Base-by-base conservation (phyloP, 2,329 filamentous ascomycete genomes). In the Penicillium sp. region DNA sequence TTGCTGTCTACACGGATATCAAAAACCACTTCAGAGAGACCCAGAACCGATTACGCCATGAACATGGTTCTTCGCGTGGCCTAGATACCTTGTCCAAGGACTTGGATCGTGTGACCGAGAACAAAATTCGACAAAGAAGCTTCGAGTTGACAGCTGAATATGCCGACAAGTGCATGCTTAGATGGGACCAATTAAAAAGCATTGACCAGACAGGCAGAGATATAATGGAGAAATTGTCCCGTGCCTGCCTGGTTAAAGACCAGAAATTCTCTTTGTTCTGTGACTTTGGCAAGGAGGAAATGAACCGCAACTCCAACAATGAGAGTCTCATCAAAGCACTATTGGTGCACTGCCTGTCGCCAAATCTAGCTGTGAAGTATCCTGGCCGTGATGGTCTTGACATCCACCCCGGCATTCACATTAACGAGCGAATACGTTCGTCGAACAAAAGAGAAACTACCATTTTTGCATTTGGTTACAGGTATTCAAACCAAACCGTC, bases 301-400 rank as follows among this genome's bases (percentile, higher is more conserved):
- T 81, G 31, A 83, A 83, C 53, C 59, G 67, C 27, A 79, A 82
- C 61, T 78, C 79, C 3, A 53, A 69, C 32, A 76, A 76, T 38
- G 52, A 67, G 1, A 63, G 70, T 1, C 68, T 83, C 24, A 70
- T 83, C 50, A 81, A 79, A 54, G 74, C 77, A 13, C 66, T 83
- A n/a, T 58, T 77, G 4, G 56, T 78, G 11, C 75, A 78, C 16
- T 77, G 78, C 10, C 61, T 76, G 21, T 73, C 76, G 52, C 77
- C 78, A 81, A 81, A 47, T 44, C 82, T 24, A 79, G 64, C 73
- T 38, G 59, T 59, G 54, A 56, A 8, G 52, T 43, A 11, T 13
- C 2, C 11, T 7, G 18, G 39, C 6, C 4, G 21, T 31, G 1
- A 3, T 18, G 36, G 52, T 11, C 38, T 47, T 2, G n/a, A 18